Evolutionary conservation across 1,139 yeast species (phyloP).

Genomic region (Yarrowia galli): DNA sequence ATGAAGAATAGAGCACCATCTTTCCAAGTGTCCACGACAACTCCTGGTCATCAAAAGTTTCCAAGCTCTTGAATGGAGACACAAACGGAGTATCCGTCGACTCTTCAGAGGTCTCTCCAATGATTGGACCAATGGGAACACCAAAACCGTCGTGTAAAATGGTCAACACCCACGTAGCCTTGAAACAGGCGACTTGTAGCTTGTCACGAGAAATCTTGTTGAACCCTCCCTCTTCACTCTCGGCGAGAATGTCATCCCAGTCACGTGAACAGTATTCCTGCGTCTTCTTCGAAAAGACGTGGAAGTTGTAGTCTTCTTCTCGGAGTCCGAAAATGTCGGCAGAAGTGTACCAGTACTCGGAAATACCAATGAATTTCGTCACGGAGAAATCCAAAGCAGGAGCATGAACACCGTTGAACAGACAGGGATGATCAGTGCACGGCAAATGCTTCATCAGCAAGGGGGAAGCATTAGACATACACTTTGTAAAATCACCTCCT

Average conservation of each 20-base stretch:
- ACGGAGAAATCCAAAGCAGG: conserved; percentile 74
- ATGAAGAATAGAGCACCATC: conserved; percentile 67
- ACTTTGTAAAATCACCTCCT: conserved; percentile 63
- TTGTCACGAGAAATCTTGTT: conserved; percentile 54
- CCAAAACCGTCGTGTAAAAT: conserved; percentile 79
- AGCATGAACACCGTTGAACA: conserved; percentile 53
- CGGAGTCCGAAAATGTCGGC: conserved; percentile 55
- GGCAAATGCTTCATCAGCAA: conserved; percentile 57
- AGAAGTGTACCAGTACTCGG: conserved; percentile 83
- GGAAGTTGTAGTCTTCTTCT: conserved; percentile 53
- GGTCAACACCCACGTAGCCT: conserved; percentile 75
- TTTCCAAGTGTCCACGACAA: conserved; percentile 87
- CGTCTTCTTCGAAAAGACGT: conserved; percentile 57
- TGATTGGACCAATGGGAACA: conserved; percentile 63
- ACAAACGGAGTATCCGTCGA: conserved; percentile 43
- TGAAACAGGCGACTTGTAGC: conserved; percentile 66
- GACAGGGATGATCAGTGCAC: conserved; percentile 55
- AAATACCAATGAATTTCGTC: conserved; percentile 74
- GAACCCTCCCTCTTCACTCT: conserved; percentile 45
- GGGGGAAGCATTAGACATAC: conserved; percentile 62
- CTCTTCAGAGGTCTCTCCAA: conserved; percentile 1
- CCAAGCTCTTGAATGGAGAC: conserved; percentile 66
- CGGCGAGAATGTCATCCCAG: conserved; percentile 56
- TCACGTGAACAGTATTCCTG: conserved; percentile 57
- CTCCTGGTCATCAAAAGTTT: conserved; percentile 66